Evolutionary conservation across 2,329 filamentous ascomycete species (phyloP), one percentile per base, ranked within the genome.

Genomic region (Sporothrix variecibatus): DNA sequence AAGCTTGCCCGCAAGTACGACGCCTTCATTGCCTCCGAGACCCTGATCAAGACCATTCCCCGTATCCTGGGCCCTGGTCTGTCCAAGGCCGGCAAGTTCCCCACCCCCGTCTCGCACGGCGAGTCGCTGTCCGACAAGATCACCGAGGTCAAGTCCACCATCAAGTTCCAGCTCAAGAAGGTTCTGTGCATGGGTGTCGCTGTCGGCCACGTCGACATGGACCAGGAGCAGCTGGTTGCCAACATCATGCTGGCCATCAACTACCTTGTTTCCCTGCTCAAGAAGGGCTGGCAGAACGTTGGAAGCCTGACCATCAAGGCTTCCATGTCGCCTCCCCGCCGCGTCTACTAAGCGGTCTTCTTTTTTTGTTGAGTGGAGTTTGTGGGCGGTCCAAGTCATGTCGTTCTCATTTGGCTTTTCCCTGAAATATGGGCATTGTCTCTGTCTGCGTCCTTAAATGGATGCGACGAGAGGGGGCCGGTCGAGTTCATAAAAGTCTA

Each of bases 131-230:
- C 87, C 85, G 90, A 87, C 90, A 98, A 97, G 92, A 94, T 98
- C 90, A 97, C 89, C 88, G 96, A 99, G 86, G 95, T 99, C 91
- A 98, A 98, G 93, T 97, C 94, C 82, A 99, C 96, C 87, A 98
- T 99, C 93, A 99, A 99, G 93, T 99, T 99, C 93, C 95, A 99
- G 91, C 91, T 99, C 83, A 99, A 99, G 94, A 99, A 99, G 94
- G 96, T 99, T 85, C 91, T 99, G 81, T 99, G 96, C 91, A 95
- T 99, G 91, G 96, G 95, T 93, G 95, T 98, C 85, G 96, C 96
- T 81, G 94, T 99, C 83, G 96, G 96, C 84, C 97, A 99, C 87
- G 96, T 99, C 82, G 94, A 92, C 82, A 99, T 99, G 96, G 93
- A 90, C 79, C 88, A 94, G 88, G 96, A 99, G 83, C 94, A 98